These are phyloP conservation scores for Russula sp. DNA, from an alignment of 768 basidiomycete species.

Conservation along the genomic window DNA sequence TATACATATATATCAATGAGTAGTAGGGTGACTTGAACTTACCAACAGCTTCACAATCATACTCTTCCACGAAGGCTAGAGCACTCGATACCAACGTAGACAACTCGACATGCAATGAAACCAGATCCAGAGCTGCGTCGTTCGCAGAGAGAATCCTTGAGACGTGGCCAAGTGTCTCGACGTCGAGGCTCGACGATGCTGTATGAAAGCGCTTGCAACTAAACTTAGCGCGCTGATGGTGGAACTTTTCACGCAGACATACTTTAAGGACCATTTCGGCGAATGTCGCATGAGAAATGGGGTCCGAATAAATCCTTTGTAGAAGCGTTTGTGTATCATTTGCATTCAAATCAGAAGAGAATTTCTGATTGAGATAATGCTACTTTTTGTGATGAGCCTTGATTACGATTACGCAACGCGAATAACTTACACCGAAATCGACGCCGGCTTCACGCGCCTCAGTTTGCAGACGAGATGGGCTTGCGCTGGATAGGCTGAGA, in stretches of 20 bases:
- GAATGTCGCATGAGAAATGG: conserved; percentile 50
- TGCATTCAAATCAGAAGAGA: conserved; percentile 34
- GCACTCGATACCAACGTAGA: conserved; percentile 62
- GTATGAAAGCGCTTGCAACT: conserved; percentile 54
- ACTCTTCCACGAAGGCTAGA: conserved; percentile 61
- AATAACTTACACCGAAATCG: conserved; percentile 52
- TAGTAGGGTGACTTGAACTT: conserved; percentile 34
- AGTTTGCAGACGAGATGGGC: conserved; percentile 45
- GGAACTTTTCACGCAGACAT: conserved; percentile 26
- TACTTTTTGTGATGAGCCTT: conserved; percentile 32
- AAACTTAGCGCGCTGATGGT: conserved; percentile 13
- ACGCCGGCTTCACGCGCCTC: conserved; percentile 62
- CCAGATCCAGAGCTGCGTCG: conserved; percentile 60
- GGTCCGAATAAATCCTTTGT: conserved; percentile 26
- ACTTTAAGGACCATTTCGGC: conserved; percentile 59
- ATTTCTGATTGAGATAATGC: conserved; percentile 57
- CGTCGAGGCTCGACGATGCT: conserved; percentile 52
- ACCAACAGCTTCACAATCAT: conserved; percentile 82
- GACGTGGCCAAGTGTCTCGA: conserved; percentile 67
- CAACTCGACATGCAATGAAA: conserved; percentile 66
- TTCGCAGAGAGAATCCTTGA: conserved; percentile 62
- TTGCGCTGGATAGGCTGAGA: conserved; percentile 49
- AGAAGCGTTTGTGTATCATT: conserved; percentile 21
- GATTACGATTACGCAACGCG: conserved; percentile 22
- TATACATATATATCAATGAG: not conserved